Evolutionary conservation across 2,329 filamentous ascomycete genomes (phyloP).

Genomic region (Talaromyces rugulosus): DNA sequence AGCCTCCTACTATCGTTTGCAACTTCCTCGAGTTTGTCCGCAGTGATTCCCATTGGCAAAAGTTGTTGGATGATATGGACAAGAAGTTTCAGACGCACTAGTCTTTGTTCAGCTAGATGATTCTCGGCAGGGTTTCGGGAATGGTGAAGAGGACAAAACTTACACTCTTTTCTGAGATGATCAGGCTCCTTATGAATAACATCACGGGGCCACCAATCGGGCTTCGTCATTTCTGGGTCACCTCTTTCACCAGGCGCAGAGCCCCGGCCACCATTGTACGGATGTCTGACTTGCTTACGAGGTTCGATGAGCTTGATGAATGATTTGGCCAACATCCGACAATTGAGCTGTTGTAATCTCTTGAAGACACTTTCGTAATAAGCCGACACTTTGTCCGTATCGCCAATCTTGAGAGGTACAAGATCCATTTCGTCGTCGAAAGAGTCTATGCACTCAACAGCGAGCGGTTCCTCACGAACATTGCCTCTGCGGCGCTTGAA

Average conservation of each 20-base stretch:
- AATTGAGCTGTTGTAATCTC: slow-evolving; percentile 44
- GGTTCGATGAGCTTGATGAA: slow-evolving; percentile 47
- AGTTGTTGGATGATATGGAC: slow-evolving; percentile 40
- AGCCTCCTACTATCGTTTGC: slow-evolving; percentile 37
- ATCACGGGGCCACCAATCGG: slow-evolving; percentile 41
- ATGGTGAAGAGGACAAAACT: slow-evolving; percentile 14
- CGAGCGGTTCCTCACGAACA: slow-evolving; percentile 2
- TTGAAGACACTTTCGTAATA: slow-evolving; percentile 41
- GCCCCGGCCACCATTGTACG: slow-evolving; percentile 45
- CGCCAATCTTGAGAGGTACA: slow-evolving; percentile 34
- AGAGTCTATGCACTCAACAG: background rate
- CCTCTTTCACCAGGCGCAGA: slow-evolving; percentile 34
- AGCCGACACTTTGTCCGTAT: slow-evolving; percentile 30
- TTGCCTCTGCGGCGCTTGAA: slow-evolving; percentile 11
- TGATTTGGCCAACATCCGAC: slow-evolving; percentile 41
- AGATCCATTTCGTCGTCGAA: slow-evolving; percentile 23
- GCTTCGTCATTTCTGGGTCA: slow-evolving; percentile 43
- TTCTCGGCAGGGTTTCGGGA: background rate
- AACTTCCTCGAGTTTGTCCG: slow-evolving; percentile 37
- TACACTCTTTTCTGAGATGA: slow-evolving; percentile 45
- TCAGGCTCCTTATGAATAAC: slow-evolving; percentile 48
- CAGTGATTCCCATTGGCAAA: slow-evolving; percentile 29
- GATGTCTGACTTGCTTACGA: slow-evolving; percentile 45
- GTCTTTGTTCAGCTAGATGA: background rate
- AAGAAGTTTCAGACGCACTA: slow-evolving; percentile 24